Base-by-base conservation (phyloP, 163 green algal genomes). In the Prototheca cutis region DNA sequence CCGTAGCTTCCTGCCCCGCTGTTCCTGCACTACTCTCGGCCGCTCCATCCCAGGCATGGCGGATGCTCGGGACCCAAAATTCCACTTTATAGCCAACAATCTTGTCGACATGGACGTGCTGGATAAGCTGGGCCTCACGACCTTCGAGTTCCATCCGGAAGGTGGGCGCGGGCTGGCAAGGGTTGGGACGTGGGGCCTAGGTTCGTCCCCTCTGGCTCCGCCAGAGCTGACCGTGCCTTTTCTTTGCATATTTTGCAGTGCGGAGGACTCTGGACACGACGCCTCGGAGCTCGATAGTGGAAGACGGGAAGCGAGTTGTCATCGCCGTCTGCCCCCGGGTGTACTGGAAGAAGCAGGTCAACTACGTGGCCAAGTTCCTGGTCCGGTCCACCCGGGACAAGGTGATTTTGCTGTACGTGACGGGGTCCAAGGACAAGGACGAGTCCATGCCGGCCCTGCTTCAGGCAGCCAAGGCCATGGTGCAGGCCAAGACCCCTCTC, bases 291-390 rank as follows among this genome's bases (percentile, higher is more conserved):
- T 27, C 13, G 13, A 23, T 51, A 17, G 42, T 24, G 13, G 1
- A 51, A 21, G 13, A 24, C 18, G 42, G 42, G 18, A 51, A 51
- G 42, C 6, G 6, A 5, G 17, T 51, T 23, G 42, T 51, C 13
- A 5, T 51, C 13, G 42, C 42, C 42, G 18, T 51, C 13, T 51
- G 13, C 13, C 42, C 42, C 42, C 17, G 13, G 13, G 17, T 24
- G 42, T 40, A 40, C 52, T 58, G 52, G 52, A 7, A 40, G 28
- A 58, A 58, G 30, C 13, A 58, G 52, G 29, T 58, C 17, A 13
- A 58, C 19, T 58, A 58, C 29, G 52, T 45, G 29, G 6, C 29
- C 23, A 40, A 32, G 52, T 58, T 58, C 19, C 15, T 58, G 10
- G 19, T 58, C 5, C 29, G 52, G 29, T 27, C 18, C 28, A 28